A percentile compares a stretch with the other conserved stretches of the same genome.
Evolutionary conservation across 2,329 filamentous ascomycete genomes (phyloP).

Genomic region (Arthrobotrys sphaeroides): DNA sequence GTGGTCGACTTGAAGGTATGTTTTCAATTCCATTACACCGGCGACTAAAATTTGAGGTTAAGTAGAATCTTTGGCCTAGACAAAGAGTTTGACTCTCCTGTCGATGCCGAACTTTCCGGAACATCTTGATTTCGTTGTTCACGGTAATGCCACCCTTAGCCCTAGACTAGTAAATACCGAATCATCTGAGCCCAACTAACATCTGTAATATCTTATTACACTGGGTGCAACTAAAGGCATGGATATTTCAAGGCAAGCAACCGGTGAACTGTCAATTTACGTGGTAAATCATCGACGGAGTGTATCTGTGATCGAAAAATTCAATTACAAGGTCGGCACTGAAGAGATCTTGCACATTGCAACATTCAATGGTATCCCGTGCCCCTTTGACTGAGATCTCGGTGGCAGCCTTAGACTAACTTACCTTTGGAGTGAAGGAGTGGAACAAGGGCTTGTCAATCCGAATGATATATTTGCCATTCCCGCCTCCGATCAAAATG

Average conservation of each 20-base stretch:
- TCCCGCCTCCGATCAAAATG: background rate
- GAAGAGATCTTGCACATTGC: background rate
- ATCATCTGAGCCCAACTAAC: too few species aligned
- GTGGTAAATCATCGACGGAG: conserved; percentile 37
- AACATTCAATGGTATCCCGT: conserved; percentile 24
- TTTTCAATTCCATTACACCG: background rate
- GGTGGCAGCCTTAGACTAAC: background rate
- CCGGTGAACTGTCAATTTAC: conserved; percentile 30
- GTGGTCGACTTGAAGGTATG: conserved; percentile 32
- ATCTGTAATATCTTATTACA: too few species aligned
- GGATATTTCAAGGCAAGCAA: conserved; percentile 14
- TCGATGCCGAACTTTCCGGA: conserved; percentile 29
- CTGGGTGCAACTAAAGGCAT: conserved; percentile 8
- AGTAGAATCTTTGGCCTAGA: background rate
- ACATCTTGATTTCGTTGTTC: conserved; percentile 26
- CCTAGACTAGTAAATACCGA: too few species aligned
- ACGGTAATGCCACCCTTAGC: too few species aligned
- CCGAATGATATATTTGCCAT: conserved; percentile 48
- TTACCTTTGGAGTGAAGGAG: background rate
- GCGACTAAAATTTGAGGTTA: background rate
- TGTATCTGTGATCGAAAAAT: conserved; percentile 36
- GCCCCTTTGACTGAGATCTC: background rate
- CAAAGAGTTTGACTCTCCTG: conserved; percentile 13
- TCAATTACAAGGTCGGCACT: background rate
- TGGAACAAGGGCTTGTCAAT: conserved; percentile 14